A percentile compares a stretch with the other conserved stretches of the same genome.
phyloP scores from a whole-genome alignment of 2,329 filamentous ascomycete species.

The Fusarium sp. region DNA sequence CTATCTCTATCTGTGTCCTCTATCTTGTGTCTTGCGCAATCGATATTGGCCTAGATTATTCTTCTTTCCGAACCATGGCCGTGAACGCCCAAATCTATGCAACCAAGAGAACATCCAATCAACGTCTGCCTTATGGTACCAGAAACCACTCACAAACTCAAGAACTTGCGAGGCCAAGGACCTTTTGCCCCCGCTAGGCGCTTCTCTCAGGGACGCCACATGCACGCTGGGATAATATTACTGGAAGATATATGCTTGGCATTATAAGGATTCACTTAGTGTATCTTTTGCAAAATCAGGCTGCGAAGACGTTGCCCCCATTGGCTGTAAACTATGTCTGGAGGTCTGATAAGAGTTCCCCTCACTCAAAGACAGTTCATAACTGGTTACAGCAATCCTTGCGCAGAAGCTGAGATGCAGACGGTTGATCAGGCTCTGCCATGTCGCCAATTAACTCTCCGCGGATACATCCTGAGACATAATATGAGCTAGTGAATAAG shows the following conservation, averaged over 20 bases:
- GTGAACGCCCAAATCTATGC: too few species aligned
- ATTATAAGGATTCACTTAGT: neutral
- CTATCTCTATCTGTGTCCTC: too few species aligned
- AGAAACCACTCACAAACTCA: too few species aligned
- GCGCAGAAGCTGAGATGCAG: neutral
- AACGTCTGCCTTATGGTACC: too few species aligned
- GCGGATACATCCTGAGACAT: neutral
- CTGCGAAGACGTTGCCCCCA: neutral
- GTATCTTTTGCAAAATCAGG: neutral
- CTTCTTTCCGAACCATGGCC: too few species aligned
- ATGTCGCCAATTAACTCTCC: neutral
- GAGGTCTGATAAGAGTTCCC: neutral
- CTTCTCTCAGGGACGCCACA: neutral
- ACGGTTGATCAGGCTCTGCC: neutral
- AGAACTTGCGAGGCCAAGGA: too few species aligned
- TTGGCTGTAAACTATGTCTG: neutral
- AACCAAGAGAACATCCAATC: too few species aligned
- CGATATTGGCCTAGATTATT: too few species aligned
- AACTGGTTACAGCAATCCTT: neutral
- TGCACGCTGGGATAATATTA: neutral
- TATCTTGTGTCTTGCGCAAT: too few species aligned
- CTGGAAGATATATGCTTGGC: conserved; percentile 1
- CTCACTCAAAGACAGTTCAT: too few species aligned
- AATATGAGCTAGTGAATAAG: neutral
- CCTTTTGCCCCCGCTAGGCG: neutral